Percentiles rank a stretch among this genome's conserved stretches.
phyloP scores from a whole-genome alignment of 2,329 filamentous ascomycete genomes.

The Ceratocystiopsis brevicomis region DNA sequence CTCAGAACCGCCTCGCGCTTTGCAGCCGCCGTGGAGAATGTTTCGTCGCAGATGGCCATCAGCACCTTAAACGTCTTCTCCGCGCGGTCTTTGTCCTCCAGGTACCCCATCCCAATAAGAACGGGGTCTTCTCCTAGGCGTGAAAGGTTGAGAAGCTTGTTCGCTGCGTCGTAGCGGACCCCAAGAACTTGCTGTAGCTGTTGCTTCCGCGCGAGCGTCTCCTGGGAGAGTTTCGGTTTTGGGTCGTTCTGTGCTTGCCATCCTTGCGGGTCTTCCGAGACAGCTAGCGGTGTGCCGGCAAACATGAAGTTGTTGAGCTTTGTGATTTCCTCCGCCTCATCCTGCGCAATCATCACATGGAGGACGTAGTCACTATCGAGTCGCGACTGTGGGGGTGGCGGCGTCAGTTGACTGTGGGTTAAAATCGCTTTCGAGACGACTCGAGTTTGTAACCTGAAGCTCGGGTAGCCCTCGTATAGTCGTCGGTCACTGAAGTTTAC shows the following conservation, averaged over 20 bases:
- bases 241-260: conserved; percentile 16
- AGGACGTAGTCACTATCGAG: conserved; percentile 45
- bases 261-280: conserved; percentile 26
- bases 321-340: conserved; percentile 43
- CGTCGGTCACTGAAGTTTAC: conserved; percentile 18
- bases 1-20: conserved; percentile 65
- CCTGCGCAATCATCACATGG: conserved; percentile 45
- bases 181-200: conserved; percentile 54
- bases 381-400: conserved; percentile 38
- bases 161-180: conserved; percentile 49
- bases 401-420: conserved; percentile 42
- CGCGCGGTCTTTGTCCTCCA: conserved; percentile 48
- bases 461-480: too few species aligned
- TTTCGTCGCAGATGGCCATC: conserved; percentile 66
- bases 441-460: too few species aligned
- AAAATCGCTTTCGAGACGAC: background rate
- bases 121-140: conserved; percentile 52
- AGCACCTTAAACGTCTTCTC: conserved; percentile 83
- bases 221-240: conserved; percentile 24
- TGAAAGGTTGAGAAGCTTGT: conserved; percentile 72
- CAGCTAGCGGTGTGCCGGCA: conserved; percentile 42
- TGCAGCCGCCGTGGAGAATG: conserved; percentile 52
- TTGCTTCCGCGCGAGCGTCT: conserved; percentile 42
- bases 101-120: conserved; percentile 56
- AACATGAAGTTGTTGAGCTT: conserved; percentile 52